These are phyloP conservation scores for Zygnema circumcarinatum DNA, from an alignment of 139 green algal genomes.

Conservation along the genomic window DNA sequence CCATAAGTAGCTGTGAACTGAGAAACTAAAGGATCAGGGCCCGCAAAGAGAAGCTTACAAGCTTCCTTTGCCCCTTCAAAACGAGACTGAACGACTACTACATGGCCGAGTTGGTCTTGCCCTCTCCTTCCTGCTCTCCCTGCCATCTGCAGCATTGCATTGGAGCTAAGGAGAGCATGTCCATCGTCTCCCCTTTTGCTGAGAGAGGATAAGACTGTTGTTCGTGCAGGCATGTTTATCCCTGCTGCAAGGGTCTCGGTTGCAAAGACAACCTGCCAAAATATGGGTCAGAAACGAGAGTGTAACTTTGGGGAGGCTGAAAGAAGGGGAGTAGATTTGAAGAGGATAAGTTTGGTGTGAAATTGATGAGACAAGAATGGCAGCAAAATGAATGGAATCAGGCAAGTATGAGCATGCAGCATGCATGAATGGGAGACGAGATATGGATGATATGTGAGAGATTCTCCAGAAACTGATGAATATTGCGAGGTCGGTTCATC, in stretches of 20 bases:
- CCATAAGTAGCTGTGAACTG: slow-evolving; percentile 66
- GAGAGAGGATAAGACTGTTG: slow-evolving; percentile 58
- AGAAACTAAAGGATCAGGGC: slow-evolving; percentile 55
- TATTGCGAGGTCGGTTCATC: too few species aligned
- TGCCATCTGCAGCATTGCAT: slow-evolving; percentile 64
- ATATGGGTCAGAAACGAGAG: neutral
- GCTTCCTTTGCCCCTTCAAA: slow-evolving; percentile 62
- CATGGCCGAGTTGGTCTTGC: slow-evolving; percentile 47
- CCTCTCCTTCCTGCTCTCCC: slow-evolving; percentile 56
- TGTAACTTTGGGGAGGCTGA: neutral
- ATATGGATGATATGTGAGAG: too few species aligned
- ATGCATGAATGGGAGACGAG: too few species aligned
- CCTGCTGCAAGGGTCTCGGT: slow-evolving; percentile 96
- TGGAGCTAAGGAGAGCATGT: slow-evolving; percentile 45
- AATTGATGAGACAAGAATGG: slow-evolving; percentile 81
- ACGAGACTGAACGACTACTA: slow-evolving; percentile 59
- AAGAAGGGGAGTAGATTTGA: neutral
- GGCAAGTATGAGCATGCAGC: too few species aligned
- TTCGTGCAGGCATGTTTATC: slow-evolving; percentile 97
- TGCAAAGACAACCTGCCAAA: slow-evolving; percentile 86
- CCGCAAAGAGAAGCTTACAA: slow-evolving; percentile 37
- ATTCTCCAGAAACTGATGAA: too few species aligned
- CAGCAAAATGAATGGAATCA: too few species aligned
- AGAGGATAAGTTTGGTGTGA: neutral
- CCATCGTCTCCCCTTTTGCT: slow-evolving; percentile 51